A percentile compares a stretch with the other conserved stretches of the same genome.
These are phyloP conservation scores for Penicillium sp. DNA, from an alignment of 2,329 filamentous ascomycete genomes.

Conservation along the genomic window DNA sequence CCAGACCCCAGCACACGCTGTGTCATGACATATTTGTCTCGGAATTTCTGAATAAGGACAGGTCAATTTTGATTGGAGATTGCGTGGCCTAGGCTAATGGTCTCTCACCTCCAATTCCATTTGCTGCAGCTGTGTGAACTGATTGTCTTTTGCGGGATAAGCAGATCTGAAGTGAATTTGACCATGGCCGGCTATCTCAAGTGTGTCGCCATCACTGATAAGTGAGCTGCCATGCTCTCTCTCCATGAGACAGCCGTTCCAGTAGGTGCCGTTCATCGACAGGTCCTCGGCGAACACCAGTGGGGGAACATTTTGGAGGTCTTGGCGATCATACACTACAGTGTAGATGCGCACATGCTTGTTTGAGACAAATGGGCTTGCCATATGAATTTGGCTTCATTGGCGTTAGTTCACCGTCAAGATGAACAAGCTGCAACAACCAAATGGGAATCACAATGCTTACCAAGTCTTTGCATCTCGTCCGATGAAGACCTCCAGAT, in stretches of 20 bases:
- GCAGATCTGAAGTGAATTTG: slow-evolving; percentile 18
- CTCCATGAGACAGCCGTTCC: slow-evolving; percentile 33
- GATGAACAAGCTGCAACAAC: background rate
- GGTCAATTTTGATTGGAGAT: background rate
- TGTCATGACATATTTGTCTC: slow-evolving; percentile 33
- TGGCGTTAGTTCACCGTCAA: slow-evolving; percentile 5
- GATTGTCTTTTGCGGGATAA: background rate
- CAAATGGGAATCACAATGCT: background rate
- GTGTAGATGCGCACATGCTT: slow-evolving; percentile 41
- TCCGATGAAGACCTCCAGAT: slow-evolving; percentile 33
- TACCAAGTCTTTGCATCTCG: slow-evolving; percentile 32
- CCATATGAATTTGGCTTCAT: slow-evolving; percentile 29
- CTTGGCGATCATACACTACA: slow-evolving; percentile 37
- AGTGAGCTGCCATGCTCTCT: slow-evolving; percentile 31
- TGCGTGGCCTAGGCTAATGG: background rate
- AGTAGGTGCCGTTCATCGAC: slow-evolving; percentile 37
- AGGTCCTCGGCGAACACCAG: slow-evolving; percentile 42
- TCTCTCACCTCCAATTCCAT: slow-evolving; percentile 32
- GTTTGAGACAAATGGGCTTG: slow-evolving; percentile 35
- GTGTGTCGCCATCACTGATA: slow-evolving; percentile 35
- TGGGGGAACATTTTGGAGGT: slow-evolving; percentile 31
- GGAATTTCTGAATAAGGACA: slow-evolving; percentile 23
- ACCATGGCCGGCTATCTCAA: slow-evolving; percentile 22
- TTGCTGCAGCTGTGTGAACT: slow-evolving; percentile 25
- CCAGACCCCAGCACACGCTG: slow-evolving; percentile 38